Evolutionary conservation across 176 grass and related monocot species (phyloP), one percentile per base, ranked within the genome.

Genomic region (Aegilops speltoides): DNA sequence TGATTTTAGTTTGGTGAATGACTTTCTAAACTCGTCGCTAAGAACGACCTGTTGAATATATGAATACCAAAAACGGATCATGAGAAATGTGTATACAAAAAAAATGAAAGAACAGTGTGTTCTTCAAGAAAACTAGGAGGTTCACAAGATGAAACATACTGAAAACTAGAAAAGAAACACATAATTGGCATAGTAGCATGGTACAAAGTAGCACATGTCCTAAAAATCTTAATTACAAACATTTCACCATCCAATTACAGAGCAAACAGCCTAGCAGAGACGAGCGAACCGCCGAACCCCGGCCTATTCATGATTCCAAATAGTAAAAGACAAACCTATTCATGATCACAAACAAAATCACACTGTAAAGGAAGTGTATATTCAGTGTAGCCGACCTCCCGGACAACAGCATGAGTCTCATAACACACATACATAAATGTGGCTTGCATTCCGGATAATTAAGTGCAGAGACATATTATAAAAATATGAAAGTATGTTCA

Each of bases 11-110:
- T 86, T 91, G 17, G 33, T 10, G 22, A 94, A 97, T 65, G 92
- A 91, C 76, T 76, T 94, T 68, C 86, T 90, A 64, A 97, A 94
- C 31, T 92, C 89, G 4, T 97, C 90, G 32, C 95, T 97, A 29
- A 97, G 71, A 76, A 94, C 28, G 3, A 97, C 83, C 95, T 97
- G 80, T 79, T 67, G 17, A 76, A 38, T 73, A 56, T 70, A 80
- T 29, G 15, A 81, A 79, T 23, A 68, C 20, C 79, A 22, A 77
- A 92, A 73, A 64, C 19, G 32, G 17, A 54, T 37, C 26, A 2
- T 8, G 23, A 76, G 26, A 60, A 57, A 83, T 22, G 6, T 10
- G 1, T 78, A 88, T 57, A 3, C 69, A 13, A 83, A 0, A 65
- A 77, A 10, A 62, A 68, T 25, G 19, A 60, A 34, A 59, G 5